Conservation (phyloP, 306 rosid genomes). For the Lablab purpureus region DNA sequence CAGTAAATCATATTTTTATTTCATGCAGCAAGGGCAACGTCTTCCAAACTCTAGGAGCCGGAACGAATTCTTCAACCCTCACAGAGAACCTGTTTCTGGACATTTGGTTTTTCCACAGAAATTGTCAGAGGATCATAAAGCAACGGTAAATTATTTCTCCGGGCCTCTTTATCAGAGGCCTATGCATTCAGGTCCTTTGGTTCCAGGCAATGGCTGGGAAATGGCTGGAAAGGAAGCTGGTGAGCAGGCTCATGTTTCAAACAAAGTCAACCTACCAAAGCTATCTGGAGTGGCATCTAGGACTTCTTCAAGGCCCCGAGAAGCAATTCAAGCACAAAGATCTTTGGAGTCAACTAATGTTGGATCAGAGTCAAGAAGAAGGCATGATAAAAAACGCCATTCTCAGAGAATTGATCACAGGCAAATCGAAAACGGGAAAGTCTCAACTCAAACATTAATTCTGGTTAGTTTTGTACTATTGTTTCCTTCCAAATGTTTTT, state of each 20-base stretch:
- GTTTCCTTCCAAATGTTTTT: no score
- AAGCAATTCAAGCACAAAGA: slow-evolving; percentile 46
- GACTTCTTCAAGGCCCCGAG: slow-evolving; percentile 50
- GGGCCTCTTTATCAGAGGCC: slow-evolving; percentile 57
- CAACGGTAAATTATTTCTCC: slow-evolving; percentile 47
- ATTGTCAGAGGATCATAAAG: slow-evolving; percentile 53
- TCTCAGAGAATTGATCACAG: slow-evolving; percentile 53
- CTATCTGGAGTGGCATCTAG: slow-evolving; percentile 44
- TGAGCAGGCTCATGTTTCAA: slow-evolving; percentile 49
- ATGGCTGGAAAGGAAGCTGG: slow-evolving; percentile 58
- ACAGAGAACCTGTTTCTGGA: slow-evolving; percentile 68
- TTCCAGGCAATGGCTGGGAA: slow-evolving; percentile 56
- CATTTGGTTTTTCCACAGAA: slow-evolving; percentile 58
- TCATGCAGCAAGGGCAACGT: slow-evolving; percentile 62
- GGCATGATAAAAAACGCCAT: slow-evolving; percentile 55
- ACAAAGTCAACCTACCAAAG: slow-evolving; percentile 55
- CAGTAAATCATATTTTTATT: slow-evolving; percentile 26
- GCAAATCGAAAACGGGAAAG: slow-evolving; percentile 56
- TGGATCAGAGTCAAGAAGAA: slow-evolving; percentile 50
- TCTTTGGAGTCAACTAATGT: slow-evolving; percentile 41
- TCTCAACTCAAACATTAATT: slow-evolving; percentile 50
- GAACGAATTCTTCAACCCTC: slow-evolving; percentile 59
- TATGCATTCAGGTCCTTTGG: slow-evolving; percentile 80
- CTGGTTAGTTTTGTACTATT: slow-evolving; percentile 54
- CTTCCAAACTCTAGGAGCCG: slow-evolving; percentile 56